phyloP scores from a whole-genome alignment of 305 asterid genomes.

The Fraxinus platypoda region DNA sequence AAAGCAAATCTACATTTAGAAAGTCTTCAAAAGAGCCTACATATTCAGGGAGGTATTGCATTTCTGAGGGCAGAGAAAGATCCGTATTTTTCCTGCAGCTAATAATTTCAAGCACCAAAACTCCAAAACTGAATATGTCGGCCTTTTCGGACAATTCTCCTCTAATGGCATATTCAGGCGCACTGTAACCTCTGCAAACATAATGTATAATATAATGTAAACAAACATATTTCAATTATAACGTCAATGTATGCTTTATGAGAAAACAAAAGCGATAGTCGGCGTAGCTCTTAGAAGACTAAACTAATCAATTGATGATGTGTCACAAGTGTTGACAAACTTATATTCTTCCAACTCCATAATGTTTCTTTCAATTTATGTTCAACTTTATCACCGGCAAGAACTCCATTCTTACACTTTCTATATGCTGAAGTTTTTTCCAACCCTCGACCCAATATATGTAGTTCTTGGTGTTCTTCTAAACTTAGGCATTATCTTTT shows the following conservation, averaged over 20 bases:
- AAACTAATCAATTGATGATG: background rate
- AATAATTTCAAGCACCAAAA: slow-evolving; percentile 64
- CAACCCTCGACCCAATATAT: background rate
- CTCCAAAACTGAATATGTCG: slow-evolving; percentile 81
- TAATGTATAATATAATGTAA: background rate
- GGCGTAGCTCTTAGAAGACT: background rate
- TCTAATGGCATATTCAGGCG: slow-evolving; percentile 74
- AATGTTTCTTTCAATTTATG: background rate
- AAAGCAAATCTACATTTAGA: slow-evolving; percentile 8
- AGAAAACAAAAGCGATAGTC: background rate
- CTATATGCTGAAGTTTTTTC: background rate
- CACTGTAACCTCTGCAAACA: slow-evolving; percentile 64
- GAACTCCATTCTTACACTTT: background rate
- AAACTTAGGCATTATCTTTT: background rate
- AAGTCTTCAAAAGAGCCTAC: slow-evolving; percentile 28
- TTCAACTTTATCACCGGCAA: background rate
- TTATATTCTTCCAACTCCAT: background rate
- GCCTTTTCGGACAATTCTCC: slow-evolving; percentile 81
- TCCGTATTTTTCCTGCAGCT: slow-evolving; percentile 69
- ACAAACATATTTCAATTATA: background rate
- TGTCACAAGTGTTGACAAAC: background rate
- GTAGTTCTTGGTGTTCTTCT: background rate
- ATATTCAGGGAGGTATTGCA: slow-evolving; percentile 79
- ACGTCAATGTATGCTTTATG: background rate
- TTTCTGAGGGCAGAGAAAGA: slow-evolving; percentile 63